phyloP scores from a whole-genome alignment of 2,329 filamentous ascomycete species.

The Coleophoma cylindrospora region DNA sequence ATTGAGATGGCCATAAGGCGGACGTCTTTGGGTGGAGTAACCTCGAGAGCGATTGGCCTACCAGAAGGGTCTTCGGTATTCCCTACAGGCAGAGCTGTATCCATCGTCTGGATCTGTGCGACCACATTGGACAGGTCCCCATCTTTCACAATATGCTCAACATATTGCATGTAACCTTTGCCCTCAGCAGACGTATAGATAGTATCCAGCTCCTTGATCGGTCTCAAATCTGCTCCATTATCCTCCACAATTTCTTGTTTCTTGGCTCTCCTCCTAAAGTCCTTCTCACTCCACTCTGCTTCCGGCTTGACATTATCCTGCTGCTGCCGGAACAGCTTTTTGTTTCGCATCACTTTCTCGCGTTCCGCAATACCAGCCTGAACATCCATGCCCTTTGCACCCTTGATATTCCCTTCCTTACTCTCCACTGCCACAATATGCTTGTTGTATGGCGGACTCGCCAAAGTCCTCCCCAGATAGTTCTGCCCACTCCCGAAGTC shows the following conservation, averaged over 20 bases:
- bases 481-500: conserved; percentile 98
- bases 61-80: not conserved
- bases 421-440: conserved; percentile 90
- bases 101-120: conserved; percentile 48
- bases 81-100: conserved; percentile 13
- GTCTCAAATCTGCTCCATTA: conserved; percentile 41
- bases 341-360: conserved; percentile 71
- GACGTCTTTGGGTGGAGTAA: conserved; percentile 27
- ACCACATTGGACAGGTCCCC: conserved; percentile 67
- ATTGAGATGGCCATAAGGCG: conserved; percentile 85
- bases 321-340: conserved; percentile 62
- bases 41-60: not conserved
- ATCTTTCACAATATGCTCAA: conserved; percentile 68
- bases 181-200: conserved; percentile 54
- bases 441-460: conserved; percentile 78
- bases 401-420: conserved; percentile 77
- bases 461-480: conserved; percentile 84
- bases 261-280: conserved; percentile 30
- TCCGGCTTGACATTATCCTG: conserved; percentile 28
- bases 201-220: conserved; percentile 42
- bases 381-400: conserved; percentile 81
- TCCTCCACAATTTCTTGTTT: conserved; percentile 20
- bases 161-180: conserved; percentile 69
- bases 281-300: conserved; percentile 36
- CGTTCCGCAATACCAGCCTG: conserved; percentile 71